Conservation (phyloP, 352 stramenopile genomes). For the Lagenidium giganteum region DNA sequence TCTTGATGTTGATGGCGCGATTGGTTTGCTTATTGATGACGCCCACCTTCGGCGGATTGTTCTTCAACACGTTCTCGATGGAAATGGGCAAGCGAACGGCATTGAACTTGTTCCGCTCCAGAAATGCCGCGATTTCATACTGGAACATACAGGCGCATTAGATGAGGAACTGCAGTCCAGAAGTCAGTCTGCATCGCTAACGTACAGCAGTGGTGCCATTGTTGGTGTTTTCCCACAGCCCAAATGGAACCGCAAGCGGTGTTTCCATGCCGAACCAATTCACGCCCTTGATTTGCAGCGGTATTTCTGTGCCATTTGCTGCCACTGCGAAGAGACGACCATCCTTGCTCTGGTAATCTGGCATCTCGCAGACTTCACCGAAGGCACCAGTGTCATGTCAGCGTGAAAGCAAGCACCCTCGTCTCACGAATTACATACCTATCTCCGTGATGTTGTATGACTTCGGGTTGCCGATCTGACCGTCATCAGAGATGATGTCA, state of each 20-base stretch:
- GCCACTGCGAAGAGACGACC: constrained; percentile 50
- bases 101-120: constrained; percentile 83
- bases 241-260: constrained; percentile 52
- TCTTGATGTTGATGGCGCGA: constrained; percentile 62
- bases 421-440: not conserved
- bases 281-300: constrained; percentile 66
- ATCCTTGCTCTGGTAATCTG: constrained; percentile 77
- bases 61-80: constrained; percentile 62
- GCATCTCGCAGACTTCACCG: constrained; percentile 41
- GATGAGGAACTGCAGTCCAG: constrained; percentile 1
- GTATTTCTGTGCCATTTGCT: constrained; percentile 60
- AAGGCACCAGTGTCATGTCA: not conserved
- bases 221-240: constrained; percentile 67
- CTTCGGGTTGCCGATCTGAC: constrained; percentile 59
- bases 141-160: constrained; percentile 7
- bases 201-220: constrained; percentile 69
- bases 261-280: constrained; percentile 63
- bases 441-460: constrained; percentile 37
- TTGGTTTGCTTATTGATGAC: constrained; percentile 72
- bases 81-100: constrained; percentile 63
- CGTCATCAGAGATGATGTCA: constrained; percentile 41
- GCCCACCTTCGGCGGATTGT: constrained; percentile 45
- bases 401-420: not conserved
- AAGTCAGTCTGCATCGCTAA: constrained; percentile 1
- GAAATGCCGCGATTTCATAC: constrained; percentile 75